Percentiles rank a stretch among this genome's conserved stretches.
Conservation (phyloP, 345 rosid species). For the Citrus medica region DNA sequence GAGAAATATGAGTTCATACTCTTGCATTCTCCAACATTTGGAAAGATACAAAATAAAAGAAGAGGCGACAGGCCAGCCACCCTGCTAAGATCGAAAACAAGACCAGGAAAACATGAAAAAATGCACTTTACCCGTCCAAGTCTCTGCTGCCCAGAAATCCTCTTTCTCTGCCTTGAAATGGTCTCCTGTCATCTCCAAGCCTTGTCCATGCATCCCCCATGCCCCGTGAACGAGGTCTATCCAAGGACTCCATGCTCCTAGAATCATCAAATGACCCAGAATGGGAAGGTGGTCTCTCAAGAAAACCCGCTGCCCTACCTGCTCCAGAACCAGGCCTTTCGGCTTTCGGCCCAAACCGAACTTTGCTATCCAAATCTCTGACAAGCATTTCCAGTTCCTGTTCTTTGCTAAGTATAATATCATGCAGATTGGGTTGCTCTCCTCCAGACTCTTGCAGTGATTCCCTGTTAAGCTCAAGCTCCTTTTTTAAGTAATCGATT, state of each 20-base stretch:
- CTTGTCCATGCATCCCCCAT: constrained; percentile 63
- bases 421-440: constrained; percentile 31
- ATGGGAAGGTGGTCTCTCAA: constrained; percentile 81
- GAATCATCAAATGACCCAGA: constrained; percentile 76
- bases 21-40: not conserved
- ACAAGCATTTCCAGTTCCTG: constrained; percentile 56
- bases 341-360: constrained; percentile 74
- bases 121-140: constrained; percentile 53
- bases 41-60: not conserved
- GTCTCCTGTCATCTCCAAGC: constrained; percentile 66
- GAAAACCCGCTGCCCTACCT: constrained; percentile 52
- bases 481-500: constrained; percentile 49
- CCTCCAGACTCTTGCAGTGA: constrained; percentile 32
- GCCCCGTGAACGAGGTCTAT: constrained; percentile 85
- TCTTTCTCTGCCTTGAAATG: constrained; percentile 75
- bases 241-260: constrained; percentile 57
- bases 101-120: constrained; percentile 1
- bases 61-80: not conserved
- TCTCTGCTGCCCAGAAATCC: constrained; percentile 73
- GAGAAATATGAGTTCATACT: not conserved
- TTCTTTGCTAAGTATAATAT: constrained; percentile 55
- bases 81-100: not conserved
- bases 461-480: constrained; percentile 40
- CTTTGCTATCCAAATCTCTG: constrained; percentile 73
- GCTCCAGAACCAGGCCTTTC: constrained; percentile 86